Percentiles rank a stretch among this genome's conserved stretches.
phyloP scores from a whole-genome alignment of 805 yeast genomes.

The Wickerhamomyces mucosus region DNA sequence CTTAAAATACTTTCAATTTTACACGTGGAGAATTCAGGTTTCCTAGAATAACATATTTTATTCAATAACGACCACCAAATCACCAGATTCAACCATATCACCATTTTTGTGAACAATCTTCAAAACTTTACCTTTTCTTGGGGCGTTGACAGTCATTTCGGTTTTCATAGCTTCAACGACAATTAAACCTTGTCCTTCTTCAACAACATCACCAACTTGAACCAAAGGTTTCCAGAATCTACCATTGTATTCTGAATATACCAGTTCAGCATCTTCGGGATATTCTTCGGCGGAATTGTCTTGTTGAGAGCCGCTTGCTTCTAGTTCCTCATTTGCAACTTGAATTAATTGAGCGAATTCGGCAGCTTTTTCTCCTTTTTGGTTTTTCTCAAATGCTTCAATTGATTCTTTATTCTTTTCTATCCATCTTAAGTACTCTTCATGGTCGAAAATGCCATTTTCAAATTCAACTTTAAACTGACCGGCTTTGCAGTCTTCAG shows the following conservation, averaged over 20 bases:
- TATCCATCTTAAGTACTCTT: conserved; percentile 70
- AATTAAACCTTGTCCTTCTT: conserved; percentile 68
- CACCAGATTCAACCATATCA: conserved; percentile 96
- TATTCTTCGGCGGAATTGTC: conserved; percentile 41
- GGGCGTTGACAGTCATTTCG: conserved; percentile 81
- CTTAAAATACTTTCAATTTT: too few species aligned
- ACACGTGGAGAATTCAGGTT: too few species aligned
- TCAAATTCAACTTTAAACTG: conserved; percentile 64
- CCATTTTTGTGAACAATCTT: conserved; percentile 77
- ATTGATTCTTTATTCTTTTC: conserved; percentile 65
- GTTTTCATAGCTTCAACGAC: conserved; percentile 98
- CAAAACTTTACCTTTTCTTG: conserved; percentile 60
- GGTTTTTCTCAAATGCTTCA: conserved; percentile 52
- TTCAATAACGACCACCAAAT: conserved; percentile 76
- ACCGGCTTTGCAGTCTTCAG: conserved; percentile 75
- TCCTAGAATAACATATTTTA: conserved; percentile 13
- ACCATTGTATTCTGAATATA: conserved; percentile 94
- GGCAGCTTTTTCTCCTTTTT: conserved; percentile 73
- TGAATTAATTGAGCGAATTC: conserved; percentile 82
- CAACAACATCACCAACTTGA: conserved; percentile 65
- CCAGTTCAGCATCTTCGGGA: conserved; percentile 72
- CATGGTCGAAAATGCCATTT: conserved; percentile 76
- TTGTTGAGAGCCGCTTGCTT: conserved; percentile 37
- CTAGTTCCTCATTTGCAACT: conserved; percentile 67
- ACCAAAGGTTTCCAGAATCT: conserved; percentile 93